These are phyloP conservation scores for Penicillium paxilli DNA, from an alignment of 495 filamentous ascomycete genomes.

Conservation along the genomic window DNA sequence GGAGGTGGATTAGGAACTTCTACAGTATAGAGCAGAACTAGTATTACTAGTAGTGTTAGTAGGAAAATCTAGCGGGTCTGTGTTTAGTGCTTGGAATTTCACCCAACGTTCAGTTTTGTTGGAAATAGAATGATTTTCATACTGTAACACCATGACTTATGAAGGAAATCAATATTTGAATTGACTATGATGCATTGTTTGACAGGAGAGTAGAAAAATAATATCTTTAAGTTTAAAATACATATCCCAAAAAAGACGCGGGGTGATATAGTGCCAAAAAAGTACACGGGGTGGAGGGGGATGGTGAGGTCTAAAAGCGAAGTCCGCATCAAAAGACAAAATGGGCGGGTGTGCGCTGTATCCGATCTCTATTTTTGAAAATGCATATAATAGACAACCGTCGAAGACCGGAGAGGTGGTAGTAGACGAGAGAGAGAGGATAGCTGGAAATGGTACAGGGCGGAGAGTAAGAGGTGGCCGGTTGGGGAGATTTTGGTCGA, in stretches of 20 bases:
- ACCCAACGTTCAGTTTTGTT: too few relatives aligned
- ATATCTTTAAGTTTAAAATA: slow-evolving; percentile 29
- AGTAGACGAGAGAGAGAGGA: background rate
- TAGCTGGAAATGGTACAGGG: slow-evolving; percentile 25
- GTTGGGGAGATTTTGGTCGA: slow-evolving; percentile 7
- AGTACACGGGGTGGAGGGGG: slow-evolving; percentile 19
- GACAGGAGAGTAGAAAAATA: slow-evolving; percentile 31
- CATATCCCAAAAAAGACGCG: slow-evolving; percentile 20
- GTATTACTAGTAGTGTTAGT: too few relatives aligned
- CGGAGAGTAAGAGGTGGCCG: slow-evolving; percentile 5
- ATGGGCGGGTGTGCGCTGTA: slow-evolving; percentile 1
- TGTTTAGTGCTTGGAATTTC: too few relatives aligned
- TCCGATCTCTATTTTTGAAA: slow-evolving; percentile 5
- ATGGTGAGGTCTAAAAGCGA: too few relatives aligned
- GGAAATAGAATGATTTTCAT: too few relatives aligned
- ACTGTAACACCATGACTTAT: too few relatives aligned
- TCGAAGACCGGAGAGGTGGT: background rate
- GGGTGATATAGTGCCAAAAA: slow-evolving; percentile 26
- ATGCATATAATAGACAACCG: slow-evolving; percentile 10
- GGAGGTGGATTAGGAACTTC: background rate
- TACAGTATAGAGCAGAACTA: too few relatives aligned
- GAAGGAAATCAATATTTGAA: background rate
- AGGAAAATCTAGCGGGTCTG: too few relatives aligned
- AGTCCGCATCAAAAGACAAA: slow-evolving; percentile 3
- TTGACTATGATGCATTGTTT: slow-evolving; percentile 22